These are phyloP conservation scores for Ceriops tagal DNA, from an alignment of 345 rosid genomes.

Conservation along the genomic window DNA sequence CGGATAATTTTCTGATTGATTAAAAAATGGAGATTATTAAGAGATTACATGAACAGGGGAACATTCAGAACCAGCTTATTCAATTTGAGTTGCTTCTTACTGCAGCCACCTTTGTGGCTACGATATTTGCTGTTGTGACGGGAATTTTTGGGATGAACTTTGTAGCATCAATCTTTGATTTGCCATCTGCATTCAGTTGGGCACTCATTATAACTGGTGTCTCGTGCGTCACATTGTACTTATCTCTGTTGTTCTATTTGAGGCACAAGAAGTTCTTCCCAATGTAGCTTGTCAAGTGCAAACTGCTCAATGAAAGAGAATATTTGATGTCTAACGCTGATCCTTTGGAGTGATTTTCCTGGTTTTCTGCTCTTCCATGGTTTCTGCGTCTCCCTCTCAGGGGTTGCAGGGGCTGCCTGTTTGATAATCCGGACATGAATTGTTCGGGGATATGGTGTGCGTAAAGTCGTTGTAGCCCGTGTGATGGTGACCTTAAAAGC, in stretches of 20 bases:
- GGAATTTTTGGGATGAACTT: constrained; percentile 94
- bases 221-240: constrained; percentile 49
- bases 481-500: too few relatives aligned
- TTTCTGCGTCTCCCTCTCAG: background rate
- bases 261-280: constrained; percentile 84
- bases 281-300: constrained; percentile 27
- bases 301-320: constrained; percentile 4
- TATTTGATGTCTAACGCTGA: background rate
- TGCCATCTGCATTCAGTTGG: constrained; percentile 64
- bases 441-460: too few relatives aligned
- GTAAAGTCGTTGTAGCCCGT: too few relatives aligned
- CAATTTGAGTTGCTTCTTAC: constrained; percentile 94
- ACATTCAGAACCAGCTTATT: constrained; percentile 88
- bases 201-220: constrained; percentile 64
- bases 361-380: too few relatives aligned
- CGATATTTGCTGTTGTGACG: constrained; percentile 76
- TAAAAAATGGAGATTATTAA: background rate
- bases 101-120: constrained; percentile 83
- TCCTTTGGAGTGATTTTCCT: background rate
- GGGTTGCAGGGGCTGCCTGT: background rate
- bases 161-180: constrained; percentile 56
- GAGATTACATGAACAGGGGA: constrained; percentile 50
- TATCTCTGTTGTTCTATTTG: constrained; percentile 64
- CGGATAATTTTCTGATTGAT: background rate
- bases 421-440: too few relatives aligned